A percentile compares a stretch with the other conserved stretches of the same genome.
Conservation (phyloP, 108 stramenopile genomes). For the Stephanodiscus triporus region DNA sequence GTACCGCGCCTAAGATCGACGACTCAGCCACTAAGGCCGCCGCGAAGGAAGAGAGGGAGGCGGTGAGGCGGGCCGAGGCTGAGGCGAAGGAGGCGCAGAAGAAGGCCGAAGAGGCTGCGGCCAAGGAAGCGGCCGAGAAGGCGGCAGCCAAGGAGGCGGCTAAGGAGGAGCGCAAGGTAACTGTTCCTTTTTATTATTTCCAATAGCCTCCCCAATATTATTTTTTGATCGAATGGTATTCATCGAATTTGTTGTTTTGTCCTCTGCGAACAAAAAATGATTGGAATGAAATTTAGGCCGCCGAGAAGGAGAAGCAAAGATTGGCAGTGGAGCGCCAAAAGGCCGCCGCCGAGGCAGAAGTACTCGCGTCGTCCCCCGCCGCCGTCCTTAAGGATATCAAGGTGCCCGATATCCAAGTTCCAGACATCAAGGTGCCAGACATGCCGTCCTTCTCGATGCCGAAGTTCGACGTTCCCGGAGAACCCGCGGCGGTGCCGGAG, state of each 20-base stretch:
- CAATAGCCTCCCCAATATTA: too few species aligned
- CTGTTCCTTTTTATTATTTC: background rate
- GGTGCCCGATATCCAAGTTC: constrained; percentile 27
- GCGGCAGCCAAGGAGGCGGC: constrained; percentile 41
- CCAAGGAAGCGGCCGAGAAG: constrained; percentile 13
- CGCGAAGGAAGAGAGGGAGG: constrained; percentile 39
- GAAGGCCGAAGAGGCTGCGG: constrained; percentile 51
- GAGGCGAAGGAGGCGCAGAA: constrained; percentile 58
- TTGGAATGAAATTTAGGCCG: too few species aligned
- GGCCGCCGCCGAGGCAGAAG: constrained; percentile 32
- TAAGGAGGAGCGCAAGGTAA: constrained; percentile 32
- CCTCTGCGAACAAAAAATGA: too few species aligned
- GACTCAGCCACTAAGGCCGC: constrained; percentile 57
- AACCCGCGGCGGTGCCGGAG: background rate
- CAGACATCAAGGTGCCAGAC: constrained; percentile 52
- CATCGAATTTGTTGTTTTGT: too few species aligned
- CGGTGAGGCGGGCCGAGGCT: constrained; percentile 52
- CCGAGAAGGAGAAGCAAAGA: constrained; percentile 52
- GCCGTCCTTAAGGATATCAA: constrained; percentile 2
- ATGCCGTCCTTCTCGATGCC: constrained; percentile 44
- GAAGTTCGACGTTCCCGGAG: constrained; percentile 54
- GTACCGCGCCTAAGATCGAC: constrained; percentile 24
- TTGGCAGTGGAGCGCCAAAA: constrained; percentile 45
- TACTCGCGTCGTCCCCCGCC: constrained; percentile 14
- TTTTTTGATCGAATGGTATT: too few species aligned